Base-by-base conservation (phyloP, 306 rosid genomes). In the Carpinus viminea region DNA sequence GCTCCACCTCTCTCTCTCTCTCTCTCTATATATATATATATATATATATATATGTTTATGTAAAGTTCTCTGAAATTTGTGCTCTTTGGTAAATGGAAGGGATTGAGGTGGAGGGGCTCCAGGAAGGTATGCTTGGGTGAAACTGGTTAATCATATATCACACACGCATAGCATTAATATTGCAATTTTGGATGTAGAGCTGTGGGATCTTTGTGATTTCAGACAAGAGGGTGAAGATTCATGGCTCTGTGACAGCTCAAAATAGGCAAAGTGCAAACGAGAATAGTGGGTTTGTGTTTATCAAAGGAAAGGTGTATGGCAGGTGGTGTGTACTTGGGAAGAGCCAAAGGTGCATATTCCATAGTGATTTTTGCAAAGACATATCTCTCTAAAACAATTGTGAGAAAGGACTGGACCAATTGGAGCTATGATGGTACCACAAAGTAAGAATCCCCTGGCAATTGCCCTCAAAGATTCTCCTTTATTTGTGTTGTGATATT, bases 161-260 rank as follows among this genome's bases (percentile, higher is more conserved):
- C 20, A 15, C 4, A 34, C 12, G n/a, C 12, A 36, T 36, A 1
- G 18, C 6, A 26, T 26, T 36, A 28, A 5, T 64, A 34, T 11
- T 46, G 12, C 50, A 53, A 34, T 2, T 59, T 51, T 73, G 41
- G 1, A 12, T 68, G 85, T 85, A 94, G 97, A n/a, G 64, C 16
- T 88, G 91, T 73, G 97, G 91, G 82, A 89, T 93, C 21, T 91
- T 91, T 85, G 98, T 90, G 80, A 64, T 90, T 36, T 85, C 79
- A 60, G 97, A 93, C 85, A 89, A 88, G 71, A 89, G 97, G 78
- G 28, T 89, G 73, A 18, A 2, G 24, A 80, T 93, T 53, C 82
- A 41, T 15, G 97, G 98, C 53, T 91, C 97, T 2, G 41, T 93
- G 45, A 90, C 97, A 51, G 97, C 93, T 2, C 92, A 90, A 12